Base-by-base conservation (phyloP, 2,329 filamentous ascomycete species). In the Intubia oerlemansii region DNA sequence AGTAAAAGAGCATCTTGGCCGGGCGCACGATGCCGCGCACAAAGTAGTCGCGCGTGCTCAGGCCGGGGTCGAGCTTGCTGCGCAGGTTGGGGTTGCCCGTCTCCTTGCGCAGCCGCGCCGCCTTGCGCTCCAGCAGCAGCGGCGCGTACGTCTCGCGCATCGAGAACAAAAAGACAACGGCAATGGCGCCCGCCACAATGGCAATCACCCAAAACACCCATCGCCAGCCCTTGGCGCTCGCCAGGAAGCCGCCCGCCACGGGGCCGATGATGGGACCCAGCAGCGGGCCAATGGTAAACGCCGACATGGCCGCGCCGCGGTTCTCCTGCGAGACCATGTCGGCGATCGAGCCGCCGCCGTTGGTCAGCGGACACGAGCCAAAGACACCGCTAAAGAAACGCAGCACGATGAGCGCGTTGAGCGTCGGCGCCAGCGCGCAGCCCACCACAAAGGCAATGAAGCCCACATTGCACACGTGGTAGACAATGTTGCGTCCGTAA, bases 1-100 rank as follows among this genome's bases (percentile, higher is more conserved):
- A 18, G 7, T 18, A 15, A n/a, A 29, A 29, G 16, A 29, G 22
- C 27, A 29, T 29, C 11, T 19, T 59, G 5, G 82, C 46, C 0
- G 79, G 78, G 1, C 78, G 54, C 2, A 68, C 71, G 17, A 84
- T 51, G 1, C 80, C 71, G 17, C 74, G 65, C 2, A 62, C 67
- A 10, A 78, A 57, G 36, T 74, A 62, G 19, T 50, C 54, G 20
- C 62, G 31, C 30, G 70, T 50, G 16, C 62, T 56, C 30, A 59
- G 54, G 41, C 77, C 27, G 12, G 16, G 48, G 41, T 80, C 72
- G 27, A 66, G 57, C 0, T 65, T 62, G 4, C 34, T 30, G 35
- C 36, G 37, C 28, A 27, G 26, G 3, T 33, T 34, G 5, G 15
- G 10, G 16, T 37, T 30, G 23, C 56, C 52, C 43, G 23, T 49